A percentile compares a stretch with the other conserved stretches of the same genome.
phyloP scores from a whole-genome alignment of 164 flowering plant genomes.

The grape (Vitis vinifera) region ASM3070453v1 NC_081806.1:2152001-2152500 shows the following conservation, averaged over 20 bases:
- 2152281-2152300: constrained; percentile 1
- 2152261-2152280: constrained; percentile 12
- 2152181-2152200: constrained; percentile 38
- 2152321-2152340: constrained; percentile 40
- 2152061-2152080: constrained; percentile 52
- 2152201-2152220: constrained; percentile 30
- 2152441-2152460: constrained; percentile 31
- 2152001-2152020: background rate
- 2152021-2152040: background rate
- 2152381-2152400: background rate
- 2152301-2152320: background rate
- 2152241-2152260: background rate
- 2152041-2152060: constrained; percentile 18
- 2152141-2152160: constrained; percentile 44
- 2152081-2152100: constrained; percentile 35
- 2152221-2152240: constrained; percentile 17
- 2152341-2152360: constrained; percentile 45
- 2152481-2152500: constrained; percentile 19
- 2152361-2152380: background rate
- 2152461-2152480: constrained; percentile 32
- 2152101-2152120: constrained; percentile 17
- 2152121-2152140: constrained; percentile 33
- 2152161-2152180: constrained; percentile 32
- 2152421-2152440: constrained; percentile 15
- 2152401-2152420: background rate